Evolutionary conservation across 1,139 yeast species (phyloP).

Genomic region (Candida sanyaensis): DNA sequence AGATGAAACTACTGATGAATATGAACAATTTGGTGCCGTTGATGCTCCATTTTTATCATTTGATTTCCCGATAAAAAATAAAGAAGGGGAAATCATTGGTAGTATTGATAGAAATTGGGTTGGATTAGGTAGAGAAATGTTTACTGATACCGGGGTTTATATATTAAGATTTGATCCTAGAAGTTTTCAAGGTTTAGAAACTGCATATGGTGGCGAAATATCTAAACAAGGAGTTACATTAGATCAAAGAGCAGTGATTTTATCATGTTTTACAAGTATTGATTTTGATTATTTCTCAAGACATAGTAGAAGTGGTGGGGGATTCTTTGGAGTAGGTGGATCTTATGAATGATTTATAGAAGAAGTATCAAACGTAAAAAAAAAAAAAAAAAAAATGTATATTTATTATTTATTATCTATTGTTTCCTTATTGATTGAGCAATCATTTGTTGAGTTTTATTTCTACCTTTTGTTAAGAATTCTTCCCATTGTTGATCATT

Average conservation of each 20-base stretch:
- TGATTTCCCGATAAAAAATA: conserved; percentile 76
- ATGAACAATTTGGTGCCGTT: conserved; percentile 76
- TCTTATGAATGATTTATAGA: conserved; percentile 22
- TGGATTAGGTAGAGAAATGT: conserved; percentile 87
- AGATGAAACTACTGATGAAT: conserved; percentile 47
- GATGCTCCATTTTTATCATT: conserved; percentile 88
- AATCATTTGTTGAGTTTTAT: conserved; percentile 17
- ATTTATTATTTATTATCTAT: not conserved
- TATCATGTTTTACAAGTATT: conserved; percentile 86
- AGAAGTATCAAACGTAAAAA: no score
- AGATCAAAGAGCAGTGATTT: conserved; percentile 81
- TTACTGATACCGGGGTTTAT: conserved; percentile 94
- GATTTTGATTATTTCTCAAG: conserved; percentile 95
- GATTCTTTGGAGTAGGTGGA: conserved; percentile 37
- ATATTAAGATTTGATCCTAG: conserved; percentile 80
- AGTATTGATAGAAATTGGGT: conserved; percentile 93
- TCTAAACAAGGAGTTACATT: conserved; percentile 35
- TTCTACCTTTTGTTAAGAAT: conserved; percentile 33
- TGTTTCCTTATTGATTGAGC: conserved; percentile 10
- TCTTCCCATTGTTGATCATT: conserved; percentile 49
- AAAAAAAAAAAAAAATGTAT: not conserved
- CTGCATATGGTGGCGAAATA: conserved; percentile 13
- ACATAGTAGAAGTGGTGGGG: conserved; percentile 64
- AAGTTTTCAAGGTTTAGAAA: conserved; percentile 51
- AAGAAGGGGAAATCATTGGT: conserved; percentile 60